A percentile compares a stretch with the other conserved stretches of the same genome.
phyloP scores from a whole-genome alignment of 2,329 filamentous ascomycete genomes.

The Leptographium lundbergii region DNA sequence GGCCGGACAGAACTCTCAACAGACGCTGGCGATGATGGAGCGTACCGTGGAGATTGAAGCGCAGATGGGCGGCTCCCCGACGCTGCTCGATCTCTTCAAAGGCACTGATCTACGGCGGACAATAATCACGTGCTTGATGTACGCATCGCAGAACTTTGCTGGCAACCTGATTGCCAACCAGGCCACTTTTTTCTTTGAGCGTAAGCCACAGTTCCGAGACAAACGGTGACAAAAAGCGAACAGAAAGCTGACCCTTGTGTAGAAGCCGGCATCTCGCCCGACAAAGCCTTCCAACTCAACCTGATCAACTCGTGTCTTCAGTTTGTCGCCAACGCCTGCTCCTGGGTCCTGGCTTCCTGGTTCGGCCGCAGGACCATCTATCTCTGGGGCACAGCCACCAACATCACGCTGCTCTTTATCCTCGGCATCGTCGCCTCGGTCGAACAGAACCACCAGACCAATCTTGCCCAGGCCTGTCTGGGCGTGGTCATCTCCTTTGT shows the following conservation, averaged over 20 bases:
- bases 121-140: constrained; percentile 42
- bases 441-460: background rate
- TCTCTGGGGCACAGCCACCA: constrained; percentile 9
- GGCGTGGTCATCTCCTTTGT: constrained; percentile 27
- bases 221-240: constrained; percentile 15
- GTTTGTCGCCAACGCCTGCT: constrained; percentile 49
- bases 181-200: constrained; percentile 47
- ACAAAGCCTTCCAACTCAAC: constrained; percentile 47
- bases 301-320: constrained; percentile 54
- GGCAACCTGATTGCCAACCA: constrained; percentile 53
- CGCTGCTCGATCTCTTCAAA: constrained; percentile 37
- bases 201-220: constrained; percentile 24
- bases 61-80: constrained; percentile 30
- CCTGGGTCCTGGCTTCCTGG: constrained; percentile 48
- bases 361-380: constrained; percentile 12
- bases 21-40: constrained; percentile 42
- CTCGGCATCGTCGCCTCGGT: constrained; percentile 29
- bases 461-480: constrained; percentile 15
- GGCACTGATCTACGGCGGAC: constrained; percentile 42
- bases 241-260: constrained; percentile 10
- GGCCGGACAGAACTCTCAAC: constrained; percentile 18
- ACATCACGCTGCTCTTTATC: constrained; percentile 9
- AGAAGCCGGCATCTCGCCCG: constrained; percentile 45
- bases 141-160: constrained; percentile 47
- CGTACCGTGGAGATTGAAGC: constrained; percentile 43